Conservation (phyloP, 257 asterid species). For the Henckelia pumila region DNA sequence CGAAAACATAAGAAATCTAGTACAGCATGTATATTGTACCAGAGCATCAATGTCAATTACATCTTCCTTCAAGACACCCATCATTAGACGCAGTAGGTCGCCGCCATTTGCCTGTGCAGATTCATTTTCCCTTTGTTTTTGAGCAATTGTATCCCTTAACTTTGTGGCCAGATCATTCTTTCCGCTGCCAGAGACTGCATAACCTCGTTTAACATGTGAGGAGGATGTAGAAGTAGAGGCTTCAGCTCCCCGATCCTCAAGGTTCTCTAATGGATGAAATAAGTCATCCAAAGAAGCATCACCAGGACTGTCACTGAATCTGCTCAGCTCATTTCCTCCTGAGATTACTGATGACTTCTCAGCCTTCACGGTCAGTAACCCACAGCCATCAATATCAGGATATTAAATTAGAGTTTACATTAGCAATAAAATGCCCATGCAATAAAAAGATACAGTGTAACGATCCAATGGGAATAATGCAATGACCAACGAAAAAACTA, state of each 20-base stretch:
- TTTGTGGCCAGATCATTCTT: conserved; percentile 86
- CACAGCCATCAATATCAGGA: not conserved
- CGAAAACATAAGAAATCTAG: conserved; percentile 25
- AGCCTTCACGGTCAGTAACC: conserved; percentile 43
- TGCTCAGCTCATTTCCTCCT: conserved; percentile 72
- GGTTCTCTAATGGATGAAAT: conserved; percentile 73
- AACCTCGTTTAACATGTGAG: conserved; percentile 49
- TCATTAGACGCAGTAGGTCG: conserved; percentile 85
- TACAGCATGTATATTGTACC: conserved; percentile 39
- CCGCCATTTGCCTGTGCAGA: conserved; percentile 70
- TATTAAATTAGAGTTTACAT: too few relatives aligned
- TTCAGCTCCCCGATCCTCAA: conserved; percentile 57
- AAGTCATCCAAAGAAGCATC: conserved; percentile 94
- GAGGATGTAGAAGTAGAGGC: conserved; percentile 82
- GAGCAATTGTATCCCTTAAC: conserved; percentile 90
- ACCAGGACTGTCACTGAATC: conserved; percentile 93
- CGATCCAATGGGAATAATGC: not conserved
- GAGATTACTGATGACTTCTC: conserved; percentile 49
- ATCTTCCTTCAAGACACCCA: conserved; percentile 94
- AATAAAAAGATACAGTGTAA: not conserved
- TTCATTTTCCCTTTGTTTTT: conserved; percentile 81
- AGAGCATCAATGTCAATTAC: conserved; percentile 78
- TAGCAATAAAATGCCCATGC: not conserved
- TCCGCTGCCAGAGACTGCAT: conserved; percentile 51
- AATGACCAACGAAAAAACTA: not conserved